Percentiles rank a stretch among this genome's conserved stretches.
Evolutionary conservation across 2,329 filamentous ascomycete species (phyloP).

Genomic region (Beauveria scarabaeidicola): DNA sequence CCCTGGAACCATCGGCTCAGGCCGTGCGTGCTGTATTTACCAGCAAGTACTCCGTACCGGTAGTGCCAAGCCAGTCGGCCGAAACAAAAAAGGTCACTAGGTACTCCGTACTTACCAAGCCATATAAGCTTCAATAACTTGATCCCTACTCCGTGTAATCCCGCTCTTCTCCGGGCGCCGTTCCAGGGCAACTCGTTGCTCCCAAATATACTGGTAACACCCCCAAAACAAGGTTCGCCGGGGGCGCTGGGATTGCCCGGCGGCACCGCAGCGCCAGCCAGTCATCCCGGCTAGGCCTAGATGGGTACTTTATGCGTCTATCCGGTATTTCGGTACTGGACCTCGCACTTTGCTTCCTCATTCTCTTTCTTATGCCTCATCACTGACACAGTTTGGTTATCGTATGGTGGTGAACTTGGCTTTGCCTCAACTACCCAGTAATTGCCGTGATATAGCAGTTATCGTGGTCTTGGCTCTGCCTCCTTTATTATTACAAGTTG

Average conservation of each 20-base stretch:
- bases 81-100: no score
- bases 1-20: slow-evolving; percentile 1
- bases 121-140: not conserved
- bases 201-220: not conserved
- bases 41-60: not conserved
- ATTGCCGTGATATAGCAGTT: no score
- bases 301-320: not conserved
- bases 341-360: not conserved
- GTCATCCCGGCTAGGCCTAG: no score
- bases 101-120: not conserved
- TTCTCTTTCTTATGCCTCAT: not conserved
- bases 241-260: not conserved
- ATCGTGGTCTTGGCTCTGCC: no score
- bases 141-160: not conserved
- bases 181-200: not conserved
- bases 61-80: not conserved
- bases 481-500: no score
- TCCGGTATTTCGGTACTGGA: not conserved
- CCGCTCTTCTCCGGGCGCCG: not conserved
- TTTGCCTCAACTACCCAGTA: no score
- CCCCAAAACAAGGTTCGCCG: not conserved
- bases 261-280: not conserved
- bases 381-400: no score
- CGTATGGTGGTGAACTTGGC: no score
- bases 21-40: not conserved